These are phyloP conservation scores for Yarrowia porcina DNA, from an alignment of 805 yeast species.

Conservation along the genomic window DNA sequence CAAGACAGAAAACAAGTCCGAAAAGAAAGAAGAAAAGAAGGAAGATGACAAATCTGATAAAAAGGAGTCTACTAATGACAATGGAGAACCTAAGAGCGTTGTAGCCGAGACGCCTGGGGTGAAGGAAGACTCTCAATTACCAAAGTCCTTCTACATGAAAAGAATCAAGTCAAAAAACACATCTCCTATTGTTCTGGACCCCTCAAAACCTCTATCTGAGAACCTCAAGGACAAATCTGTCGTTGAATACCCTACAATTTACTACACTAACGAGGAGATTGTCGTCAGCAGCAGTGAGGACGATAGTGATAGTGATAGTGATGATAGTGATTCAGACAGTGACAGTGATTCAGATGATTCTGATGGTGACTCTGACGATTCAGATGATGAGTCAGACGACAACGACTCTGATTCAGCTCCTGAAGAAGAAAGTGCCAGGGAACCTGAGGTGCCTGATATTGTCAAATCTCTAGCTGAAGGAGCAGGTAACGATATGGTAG, in stretches of 20 bases:
- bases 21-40: not conserved
- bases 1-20: not conserved
- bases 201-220: slow-evolving; percentile 43
- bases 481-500: not conserved
- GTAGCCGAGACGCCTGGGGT: not conserved
- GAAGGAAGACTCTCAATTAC: not conserved
- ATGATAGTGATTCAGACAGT: slow-evolving; percentile 19
- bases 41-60: not conserved
- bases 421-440: slow-evolving; percentile 2
- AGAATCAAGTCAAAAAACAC: slow-evolving; percentile 30
- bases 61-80: no score
- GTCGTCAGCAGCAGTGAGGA: slow-evolving; percentile 27
- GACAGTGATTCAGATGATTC: slow-evolving; percentile 22
- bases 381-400: not conserved
- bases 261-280: slow-evolving; percentile 27
- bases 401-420: slow-evolving; percentile 15
- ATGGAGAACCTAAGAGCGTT: no score
- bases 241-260: slow-evolving; percentile 74
- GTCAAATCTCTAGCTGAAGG: not conserved
- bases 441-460: not conserved
- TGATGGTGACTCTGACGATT: not conserved
- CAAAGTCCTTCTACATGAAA: slow-evolving; percentile 27
- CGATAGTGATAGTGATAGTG: slow-evolving; percentile 20
- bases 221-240: slow-evolving; percentile 56
- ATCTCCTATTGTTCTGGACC: slow-evolving; percentile 28